Conservation (phyloP, 2,329 filamentous ascomycete genomes). For the Diaporthe velutina region DNA sequence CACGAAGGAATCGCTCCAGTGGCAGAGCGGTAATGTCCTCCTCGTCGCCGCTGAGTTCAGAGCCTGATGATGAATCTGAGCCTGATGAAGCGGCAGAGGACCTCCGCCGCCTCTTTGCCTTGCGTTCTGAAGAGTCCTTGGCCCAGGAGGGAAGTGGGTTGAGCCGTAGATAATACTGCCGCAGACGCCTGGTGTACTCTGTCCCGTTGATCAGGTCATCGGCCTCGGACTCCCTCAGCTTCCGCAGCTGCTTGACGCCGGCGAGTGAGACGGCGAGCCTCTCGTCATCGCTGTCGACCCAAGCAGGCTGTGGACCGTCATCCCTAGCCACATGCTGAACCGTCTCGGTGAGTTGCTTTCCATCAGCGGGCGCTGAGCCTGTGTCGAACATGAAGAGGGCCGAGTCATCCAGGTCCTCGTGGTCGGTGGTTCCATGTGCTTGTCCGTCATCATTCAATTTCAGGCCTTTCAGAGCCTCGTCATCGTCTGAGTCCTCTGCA, state of each 20-base stretch:
- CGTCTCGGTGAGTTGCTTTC: slow-evolving; percentile 48
- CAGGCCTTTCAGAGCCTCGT: slow-evolving; percentile 52
- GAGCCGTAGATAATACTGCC: slow-evolving; percentile 78
- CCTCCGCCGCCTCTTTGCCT: slow-evolving; percentile 62
- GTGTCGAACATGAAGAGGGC: slow-evolving; percentile 90
- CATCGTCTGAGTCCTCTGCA: slow-evolving; percentile 55
- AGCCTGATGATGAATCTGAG: slow-evolving; percentile 50
- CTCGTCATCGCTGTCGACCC: slow-evolving; percentile 98
- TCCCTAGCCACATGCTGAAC: slow-evolving; percentile 40
- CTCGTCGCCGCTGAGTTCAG: slow-evolving; percentile 53
- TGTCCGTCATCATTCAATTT: slow-evolving; percentile 45
- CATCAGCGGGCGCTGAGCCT: slow-evolving; percentile 59
- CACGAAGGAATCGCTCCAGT: slow-evolving; percentile 83
- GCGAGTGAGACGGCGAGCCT: slow-evolving; percentile 86
- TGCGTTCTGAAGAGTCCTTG: slow-evolving; percentile 59
- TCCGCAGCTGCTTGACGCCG: slow-evolving; percentile 80
- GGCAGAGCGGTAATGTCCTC: slow-evolving; percentile 79
- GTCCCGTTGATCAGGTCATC: slow-evolving; percentile 90
- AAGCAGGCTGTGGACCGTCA: slow-evolving; percentile 69
- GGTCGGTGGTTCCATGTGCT: slow-evolving; percentile 38
- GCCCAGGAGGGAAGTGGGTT: slow-evolving; percentile 74
- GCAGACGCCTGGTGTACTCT: slow-evolving; percentile 85
- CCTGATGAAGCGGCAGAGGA: slow-evolving; percentile 61
- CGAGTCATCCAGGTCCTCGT: slow-evolving; percentile 74
- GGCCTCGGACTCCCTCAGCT: slow-evolving; percentile 82